Base-by-base conservation (phyloP, 1,284 basidiomycete genomes). In the Rhodotorula sp. region DNA sequence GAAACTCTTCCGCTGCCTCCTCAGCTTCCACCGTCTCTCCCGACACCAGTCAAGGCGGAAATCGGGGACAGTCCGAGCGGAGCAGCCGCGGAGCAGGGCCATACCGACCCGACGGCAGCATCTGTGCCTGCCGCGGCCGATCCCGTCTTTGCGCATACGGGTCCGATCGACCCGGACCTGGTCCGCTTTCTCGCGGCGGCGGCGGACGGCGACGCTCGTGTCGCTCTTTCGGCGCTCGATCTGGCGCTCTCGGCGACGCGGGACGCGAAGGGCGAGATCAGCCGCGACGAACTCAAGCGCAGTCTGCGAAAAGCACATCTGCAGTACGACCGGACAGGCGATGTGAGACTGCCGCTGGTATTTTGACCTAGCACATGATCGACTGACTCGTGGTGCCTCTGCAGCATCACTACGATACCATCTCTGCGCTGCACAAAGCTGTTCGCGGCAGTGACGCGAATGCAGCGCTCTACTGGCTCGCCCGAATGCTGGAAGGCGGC, bases 401-500 rank as follows among this genome's bases (percentile, higher is more conserved):
- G 69, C 81, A 82, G 56, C 76, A 78, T 69, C 82, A 83, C 68
- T 95, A 64, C 29, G 63, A 64, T 14, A 57, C 63, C 0, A 95
- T 96, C 76, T 90, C 88, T 46, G 72, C 72, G 5, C 72, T 82
- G n/a, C 93, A 96, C 82, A 96, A 96, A 81, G 88, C 87, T 71
- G 87, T 96, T 47, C 86, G 93, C 57, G 92, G 92, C 12, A 88
- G 87, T 65, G 87, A 93, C 76, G 87, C 89, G 3, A 86, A 87
- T 76, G 93, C 91, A 0, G 91, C 91, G 12, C 84, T 96, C 83
- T 96, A 95, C 81, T 96, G 92, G 92, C 84, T 93, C 12, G 91
- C 91, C 16, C 85, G 83, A 58, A 92, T 93, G 90, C 83, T 92
- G 49, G 86, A 85, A 60, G 90, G 87, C n/a, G 93, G 92, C 18